Percentiles rank a stretch among this genome's conserved stretches.
Evolutionary conservation across 2,329 filamentous ascomycete species (phyloP).

Genomic region (Fusarium heterosporum): DNA sequence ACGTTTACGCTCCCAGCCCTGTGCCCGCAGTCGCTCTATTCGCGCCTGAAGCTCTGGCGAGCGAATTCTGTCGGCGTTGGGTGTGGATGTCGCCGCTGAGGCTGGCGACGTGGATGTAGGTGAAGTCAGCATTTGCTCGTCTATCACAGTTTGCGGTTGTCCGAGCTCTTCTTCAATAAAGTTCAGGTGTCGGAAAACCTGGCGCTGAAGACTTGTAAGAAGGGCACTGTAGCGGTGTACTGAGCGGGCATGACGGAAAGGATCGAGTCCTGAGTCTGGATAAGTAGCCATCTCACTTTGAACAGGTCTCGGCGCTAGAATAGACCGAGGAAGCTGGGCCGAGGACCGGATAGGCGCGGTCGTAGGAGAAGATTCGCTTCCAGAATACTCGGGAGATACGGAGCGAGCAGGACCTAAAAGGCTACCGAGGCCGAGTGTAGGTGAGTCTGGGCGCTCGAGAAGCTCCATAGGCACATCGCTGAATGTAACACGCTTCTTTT

Average conservation of each 20-base stretch:
- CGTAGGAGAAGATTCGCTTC: slow-evolving; percentile 4
- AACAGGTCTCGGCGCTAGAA: slow-evolving; percentile 29
- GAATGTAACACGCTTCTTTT: slow-evolving; percentile 58
- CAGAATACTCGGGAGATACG: slow-evolving; percentile 41
- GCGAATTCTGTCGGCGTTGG: slow-evolving; percentile 52
- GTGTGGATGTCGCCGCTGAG: slow-evolving; percentile 23
- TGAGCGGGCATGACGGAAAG: slow-evolving; percentile 57
- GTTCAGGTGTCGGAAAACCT: slow-evolving; percentile 62
- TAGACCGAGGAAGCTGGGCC: slow-evolving; percentile 35
- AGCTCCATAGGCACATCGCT: slow-evolving; percentile 55
- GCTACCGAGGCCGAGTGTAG: slow-evolving; percentile 68
- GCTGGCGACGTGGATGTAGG: not conserved
- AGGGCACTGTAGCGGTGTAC: slow-evolving; percentile 63
- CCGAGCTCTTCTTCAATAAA: slow-evolving; percentile 58
- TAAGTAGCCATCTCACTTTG: slow-evolving; percentile 20
- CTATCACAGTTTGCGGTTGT: slow-evolving; percentile 42
- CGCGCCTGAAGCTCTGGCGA: slow-evolving; percentile 60
- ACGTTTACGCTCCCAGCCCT: slow-evolving; percentile 66
- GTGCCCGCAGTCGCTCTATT: slow-evolving; percentile 66
- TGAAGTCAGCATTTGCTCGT: slow-evolving; percentile 12
- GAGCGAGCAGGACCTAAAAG: slow-evolving; percentile 47
- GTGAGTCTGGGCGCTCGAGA: slow-evolving; percentile 68
- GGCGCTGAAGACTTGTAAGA: slow-evolving; percentile 60
- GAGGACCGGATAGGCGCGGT: slow-evolving; percentile 17
- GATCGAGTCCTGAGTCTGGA: slow-evolving; percentile 45